These are phyloP conservation scores for Yamadazyma songkhlaensis DNA, from an alignment of 1,139 yeast genomes.

Conservation along the genomic window DNA sequence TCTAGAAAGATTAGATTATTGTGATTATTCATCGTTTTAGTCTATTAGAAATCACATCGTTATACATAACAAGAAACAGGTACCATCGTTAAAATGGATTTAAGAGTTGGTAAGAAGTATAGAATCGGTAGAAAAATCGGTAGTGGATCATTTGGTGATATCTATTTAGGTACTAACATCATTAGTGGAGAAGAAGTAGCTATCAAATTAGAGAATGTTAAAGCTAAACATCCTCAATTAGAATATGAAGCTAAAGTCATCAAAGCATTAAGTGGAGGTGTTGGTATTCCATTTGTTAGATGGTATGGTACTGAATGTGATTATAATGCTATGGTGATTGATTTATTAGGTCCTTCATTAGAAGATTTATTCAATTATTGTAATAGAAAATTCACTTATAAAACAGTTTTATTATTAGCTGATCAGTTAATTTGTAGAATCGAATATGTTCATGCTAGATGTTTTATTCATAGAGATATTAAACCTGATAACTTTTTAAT, in stretches of 20 bases:
- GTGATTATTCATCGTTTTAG: no score
- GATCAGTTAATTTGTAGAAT: constrained; percentile 93
- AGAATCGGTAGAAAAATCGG: constrained; percentile 96
- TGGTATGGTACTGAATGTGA: constrained; percentile 98
- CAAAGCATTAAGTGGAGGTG: constrained; percentile 93
- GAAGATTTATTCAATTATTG: constrained; percentile 97
- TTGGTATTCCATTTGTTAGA: constrained; percentile 94
- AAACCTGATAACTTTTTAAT: constrained; percentile 96
- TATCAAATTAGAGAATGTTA: constrained; percentile 84
- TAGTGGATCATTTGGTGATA: constrained; percentile 96
- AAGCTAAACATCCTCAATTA: constrained; percentile 94
- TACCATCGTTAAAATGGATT: constrained; percentile 43
- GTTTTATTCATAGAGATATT: constrained; percentile 88
- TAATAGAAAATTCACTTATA: constrained; percentile 87
- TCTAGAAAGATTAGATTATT: no score
- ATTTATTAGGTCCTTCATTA: constrained; percentile 88
- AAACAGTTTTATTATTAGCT: constrained; percentile 88
- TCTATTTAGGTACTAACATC: constrained; percentile 88
- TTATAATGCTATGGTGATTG: constrained; percentile 95
- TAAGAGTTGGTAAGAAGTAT: constrained; percentile 93
- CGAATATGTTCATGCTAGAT: constrained; percentile 92
- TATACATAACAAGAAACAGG: not conserved
- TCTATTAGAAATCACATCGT: not conserved
- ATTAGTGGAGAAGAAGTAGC: constrained; percentile 98
- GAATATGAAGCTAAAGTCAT: constrained; percentile 96